Evolutionary conservation across 2,329 filamentous ascomycete genomes (phyloP), one percentile per base, ranked within the genome.

Genomic region (Xylariaceae sp.): DNA sequence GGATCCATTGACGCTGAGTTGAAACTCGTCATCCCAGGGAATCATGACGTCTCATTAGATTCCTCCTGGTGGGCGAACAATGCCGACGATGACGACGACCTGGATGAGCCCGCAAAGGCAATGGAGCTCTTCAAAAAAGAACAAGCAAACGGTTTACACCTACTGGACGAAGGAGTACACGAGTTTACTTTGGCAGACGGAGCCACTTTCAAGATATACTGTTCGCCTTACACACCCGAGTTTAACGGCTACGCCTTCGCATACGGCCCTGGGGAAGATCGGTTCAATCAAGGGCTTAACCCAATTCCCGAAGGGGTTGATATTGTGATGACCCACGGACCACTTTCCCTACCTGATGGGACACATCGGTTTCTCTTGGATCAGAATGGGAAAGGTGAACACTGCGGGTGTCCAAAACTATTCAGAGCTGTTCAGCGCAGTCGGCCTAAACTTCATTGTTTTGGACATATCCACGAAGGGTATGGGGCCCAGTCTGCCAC

Each of bases 401-500:
- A 29, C 28, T 16, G 44, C 3, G 77, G 77, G 0, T 80, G 76
- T 51, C 56, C 64, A 29, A 64, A 70, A 45, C 56, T 81, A 2
- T 58, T 72, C 2, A 55, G 58, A 2, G 75, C 75, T 0, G 55
- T 70, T 2, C 53, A 59, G 33, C 59, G 72, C 5, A 66, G 64
- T 8, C 60, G 58, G 32, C 77, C 77, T 0, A 51, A 56, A 3
- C 32, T 80, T n/a, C 71, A 79, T 49, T 72, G 72, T 41, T 81
- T 78, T 47, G 75, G 76, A 0, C 75, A 80, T 55, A 77, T 79
- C 13, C 74, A 78, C 46, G 70, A 74, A 46, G 70, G 59, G 0
- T 65, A 67, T 53, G 70, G 68, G 13, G 65, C 61, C 3, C 49
- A 57, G 41, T 53, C 46, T 19, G 53, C 66, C 8, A 36, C 13